phyloP scores from a whole-genome alignment of 2,329 filamentous ascomycete genomes.

The Ophiobolus disseminans region DNA sequence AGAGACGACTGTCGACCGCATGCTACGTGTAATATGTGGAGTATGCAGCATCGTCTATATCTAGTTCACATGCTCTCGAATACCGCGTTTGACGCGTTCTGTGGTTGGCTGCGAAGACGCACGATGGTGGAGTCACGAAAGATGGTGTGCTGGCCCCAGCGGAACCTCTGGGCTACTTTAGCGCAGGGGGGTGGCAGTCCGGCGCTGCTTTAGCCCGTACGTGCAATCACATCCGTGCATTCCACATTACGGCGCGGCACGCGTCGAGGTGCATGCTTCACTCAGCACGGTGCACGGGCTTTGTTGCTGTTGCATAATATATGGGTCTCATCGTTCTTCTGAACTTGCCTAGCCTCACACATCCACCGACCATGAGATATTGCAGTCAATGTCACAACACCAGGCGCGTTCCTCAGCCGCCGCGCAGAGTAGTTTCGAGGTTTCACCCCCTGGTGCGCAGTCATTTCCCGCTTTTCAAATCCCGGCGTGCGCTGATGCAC shows the following conservation, averaged over 20 bases:
- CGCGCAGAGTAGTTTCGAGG: background rate
- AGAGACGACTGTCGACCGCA: too few relatives aligned
- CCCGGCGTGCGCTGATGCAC: background rate
- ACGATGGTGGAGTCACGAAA: background rate
- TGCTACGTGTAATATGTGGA: background rate
- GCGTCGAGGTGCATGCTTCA: background rate
- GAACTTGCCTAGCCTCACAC: background rate
- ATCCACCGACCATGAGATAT: background rate
- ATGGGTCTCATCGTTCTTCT: background rate
- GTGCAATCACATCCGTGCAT: background rate
- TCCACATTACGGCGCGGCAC: background rate
- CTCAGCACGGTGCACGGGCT: background rate
- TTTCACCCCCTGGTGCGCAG: background rate
- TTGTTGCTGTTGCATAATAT: background rate
- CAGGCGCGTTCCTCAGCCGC: background rate
- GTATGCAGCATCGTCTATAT: slow-evolving; percentile 2
- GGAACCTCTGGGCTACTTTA: background rate
- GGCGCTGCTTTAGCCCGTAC: background rate
- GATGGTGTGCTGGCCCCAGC: background rate
- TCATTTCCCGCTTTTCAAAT: background rate
- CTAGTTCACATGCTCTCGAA: background rate
- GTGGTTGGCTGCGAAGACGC: background rate
- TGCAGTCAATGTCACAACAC: background rate
- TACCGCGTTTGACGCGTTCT: background rate
- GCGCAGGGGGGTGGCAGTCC: background rate